phyloP scores from a whole-genome alignment of 2,329 filamentous ascomycete species.

The Emergomyces africanus region DNA sequence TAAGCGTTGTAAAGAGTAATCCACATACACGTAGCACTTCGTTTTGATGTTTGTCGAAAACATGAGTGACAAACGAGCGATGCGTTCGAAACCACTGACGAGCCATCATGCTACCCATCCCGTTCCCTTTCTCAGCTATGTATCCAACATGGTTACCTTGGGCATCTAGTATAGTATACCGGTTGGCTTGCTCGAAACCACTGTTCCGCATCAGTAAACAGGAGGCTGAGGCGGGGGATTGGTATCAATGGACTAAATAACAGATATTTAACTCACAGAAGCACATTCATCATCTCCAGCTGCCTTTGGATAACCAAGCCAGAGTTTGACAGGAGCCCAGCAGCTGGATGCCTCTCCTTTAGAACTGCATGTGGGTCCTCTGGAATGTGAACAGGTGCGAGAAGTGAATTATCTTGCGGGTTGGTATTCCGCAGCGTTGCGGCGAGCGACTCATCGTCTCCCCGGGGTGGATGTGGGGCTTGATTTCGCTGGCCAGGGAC shows the following conservation, averaged over 20 bases:
- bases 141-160: slow-evolving; percentile 51
- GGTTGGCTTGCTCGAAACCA: slow-evolving; percentile 55
- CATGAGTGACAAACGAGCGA: slow-evolving; percentile 51
- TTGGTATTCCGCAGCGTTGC: slow-evolving; percentile 31
- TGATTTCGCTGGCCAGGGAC: neutral
- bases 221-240: neutral
- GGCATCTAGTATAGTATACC: slow-evolving; percentile 53
- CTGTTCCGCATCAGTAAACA: slow-evolving; percentile 12
- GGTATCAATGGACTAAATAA: no score
- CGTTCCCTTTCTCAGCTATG: slow-evolving; percentile 50
- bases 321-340: slow-evolving; percentile 46
- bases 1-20: neutral
- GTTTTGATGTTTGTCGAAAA: slow-evolving; percentile 48
- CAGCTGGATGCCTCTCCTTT: slow-evolving; percentile 45
- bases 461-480: neutral
- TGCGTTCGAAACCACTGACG: slow-evolving; percentile 51
- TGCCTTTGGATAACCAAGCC: slow-evolving; percentile 50
- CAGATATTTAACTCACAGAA: slow-evolving; percentile 39
- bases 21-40: slow-evolving; percentile 42
- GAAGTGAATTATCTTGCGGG: slow-evolving; percentile 38
- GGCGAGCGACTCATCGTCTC: slow-evolving; percentile 8
- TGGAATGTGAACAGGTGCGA: slow-evolving; percentile 49
- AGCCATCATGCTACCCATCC: slow-evolving; percentile 42
- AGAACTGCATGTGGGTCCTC: slow-evolving; percentile 48
- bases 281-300: slow-evolving; percentile 53